Conservation (phyloP, 768 basidiomycete genomes). For the Megacollybia marginata region DNA sequence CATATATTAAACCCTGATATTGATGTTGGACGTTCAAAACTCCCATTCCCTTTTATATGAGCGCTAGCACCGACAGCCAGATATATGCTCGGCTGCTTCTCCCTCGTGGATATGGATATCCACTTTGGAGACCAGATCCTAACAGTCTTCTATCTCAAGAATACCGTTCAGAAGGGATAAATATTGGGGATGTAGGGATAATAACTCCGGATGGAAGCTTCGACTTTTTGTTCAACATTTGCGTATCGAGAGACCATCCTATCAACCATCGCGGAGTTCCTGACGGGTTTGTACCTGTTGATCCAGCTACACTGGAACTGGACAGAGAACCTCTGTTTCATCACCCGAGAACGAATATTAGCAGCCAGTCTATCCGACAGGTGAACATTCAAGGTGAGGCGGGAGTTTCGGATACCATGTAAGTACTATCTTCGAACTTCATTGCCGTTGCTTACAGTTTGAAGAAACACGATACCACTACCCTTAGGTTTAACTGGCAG, state of each 20-base stretch:
- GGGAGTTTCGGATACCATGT: neutral
- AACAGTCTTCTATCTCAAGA: slow-evolving; percentile 6
- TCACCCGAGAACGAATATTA: neutral
- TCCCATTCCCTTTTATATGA: too few relatives aligned
- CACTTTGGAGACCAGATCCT: slow-evolving; percentile 18
- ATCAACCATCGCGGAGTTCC: neutral
- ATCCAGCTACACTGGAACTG: neutral
- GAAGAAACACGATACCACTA: too few relatives aligned
- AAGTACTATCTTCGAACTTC: too few relatives aligned
- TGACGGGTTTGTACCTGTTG: neutral
- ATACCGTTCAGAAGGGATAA: slow-evolving; percentile 11
- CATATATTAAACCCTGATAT: too few relatives aligned
- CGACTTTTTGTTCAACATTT: slow-evolving; percentile 21
- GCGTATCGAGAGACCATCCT: neutral
- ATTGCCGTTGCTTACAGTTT: too few relatives aligned
- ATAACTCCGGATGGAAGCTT: slow-evolving; percentile 18
- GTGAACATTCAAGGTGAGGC: neutral
- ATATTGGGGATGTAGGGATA: slow-evolving; percentile 23
- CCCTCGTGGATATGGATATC: slow-evolving; percentile 16
- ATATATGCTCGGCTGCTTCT: slow-evolving; percentile 12
- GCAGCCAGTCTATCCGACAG: neutral
- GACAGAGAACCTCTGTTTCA: neutral
- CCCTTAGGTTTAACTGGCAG: too few relatives aligned
- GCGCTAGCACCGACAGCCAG: too few relatives aligned
- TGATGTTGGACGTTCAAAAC: too few relatives aligned